phyloP scores from a whole-genome alignment of 202 grass and related monocot species.

The Setaria italica region DNA sequence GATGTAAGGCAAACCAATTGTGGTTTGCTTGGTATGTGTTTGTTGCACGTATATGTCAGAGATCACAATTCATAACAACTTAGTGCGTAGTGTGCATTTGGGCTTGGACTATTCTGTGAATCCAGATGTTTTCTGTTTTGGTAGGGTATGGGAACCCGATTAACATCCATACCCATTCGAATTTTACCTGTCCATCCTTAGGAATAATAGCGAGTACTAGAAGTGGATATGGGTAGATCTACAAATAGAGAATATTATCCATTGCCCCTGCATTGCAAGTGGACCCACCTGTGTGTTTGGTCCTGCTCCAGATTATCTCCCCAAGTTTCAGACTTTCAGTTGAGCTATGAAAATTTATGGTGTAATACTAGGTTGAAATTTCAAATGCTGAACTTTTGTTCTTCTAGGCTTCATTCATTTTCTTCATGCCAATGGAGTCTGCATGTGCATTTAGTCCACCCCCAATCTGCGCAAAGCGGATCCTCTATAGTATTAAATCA shows the following conservation, averaged over 20 bases:
- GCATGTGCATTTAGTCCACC: not conserved
- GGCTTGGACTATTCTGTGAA: not conserved
- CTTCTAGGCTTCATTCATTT: not conserved
- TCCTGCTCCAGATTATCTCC: not conserved
- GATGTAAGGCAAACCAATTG: not conserved
- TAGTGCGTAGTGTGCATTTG: not conserved
- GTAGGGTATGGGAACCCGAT: not conserved
- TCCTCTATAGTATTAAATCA: not conserved
- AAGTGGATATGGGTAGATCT: not conserved
- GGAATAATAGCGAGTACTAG: not conserved
- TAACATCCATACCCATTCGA: not conserved
- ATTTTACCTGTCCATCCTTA: not conserved
- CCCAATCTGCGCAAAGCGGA: not conserved
- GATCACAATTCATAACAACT: constrained; percentile 9
- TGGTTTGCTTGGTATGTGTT: not conserved
- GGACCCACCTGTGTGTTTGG: not conserved
- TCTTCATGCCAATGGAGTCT: not conserved
- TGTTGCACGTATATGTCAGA: not conserved
- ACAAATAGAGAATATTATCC: not conserved
- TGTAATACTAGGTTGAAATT: not conserved
- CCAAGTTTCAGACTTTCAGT: not conserved
- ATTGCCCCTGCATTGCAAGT: not conserved
- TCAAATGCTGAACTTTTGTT: not conserved
- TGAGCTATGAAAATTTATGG: not conserved
- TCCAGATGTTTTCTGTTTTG: not conserved